phyloP scores from a whole-genome alignment of 345 rosid genomes.

The Atalantia buxifolia region DNA sequence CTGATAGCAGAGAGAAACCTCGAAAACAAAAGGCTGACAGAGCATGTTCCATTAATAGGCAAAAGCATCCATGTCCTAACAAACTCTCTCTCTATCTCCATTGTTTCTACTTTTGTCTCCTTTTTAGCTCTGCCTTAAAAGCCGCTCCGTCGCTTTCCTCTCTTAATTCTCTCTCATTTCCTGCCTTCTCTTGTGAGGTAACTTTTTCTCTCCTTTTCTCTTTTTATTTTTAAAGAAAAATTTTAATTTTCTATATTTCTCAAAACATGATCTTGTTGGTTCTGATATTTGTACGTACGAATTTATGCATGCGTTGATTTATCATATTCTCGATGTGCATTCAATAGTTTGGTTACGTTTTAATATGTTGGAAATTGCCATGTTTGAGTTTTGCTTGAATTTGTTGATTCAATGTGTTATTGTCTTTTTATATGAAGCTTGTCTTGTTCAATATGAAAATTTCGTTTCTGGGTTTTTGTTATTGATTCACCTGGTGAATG shows the following conservation, averaged over 20 bases:
- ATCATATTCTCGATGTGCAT: neutral
- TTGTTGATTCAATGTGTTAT: neutral
- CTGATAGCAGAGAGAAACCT: neutral
- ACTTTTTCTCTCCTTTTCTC: neutral
- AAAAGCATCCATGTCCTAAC: neutral
- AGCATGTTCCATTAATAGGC: neutral
- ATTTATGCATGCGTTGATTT: neutral
- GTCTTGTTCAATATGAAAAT: neutral
- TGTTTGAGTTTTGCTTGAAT: neutral
- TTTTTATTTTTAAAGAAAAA: neutral
- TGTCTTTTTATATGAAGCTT: slow-evolving; percentile 1
- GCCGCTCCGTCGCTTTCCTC: neutral
- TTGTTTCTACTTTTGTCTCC: neutral
- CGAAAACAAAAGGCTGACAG: neutral
- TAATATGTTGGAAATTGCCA: too few relatives aligned
- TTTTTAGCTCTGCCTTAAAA: slow-evolving; percentile 6
- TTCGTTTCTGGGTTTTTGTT: neutral
- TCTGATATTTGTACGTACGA: neutral
- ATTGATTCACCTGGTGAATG: neutral
- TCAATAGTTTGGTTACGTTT: neutral
- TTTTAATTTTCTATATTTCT: neutral
- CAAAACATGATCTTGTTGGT: neutral
- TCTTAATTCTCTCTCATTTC: neutral
- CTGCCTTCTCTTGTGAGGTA: slow-evolving; percentile 18
- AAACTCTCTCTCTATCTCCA: neutral